Evolutionary conservation across 2,329 filamentous ascomycete genomes (phyloP).

Genomic region (Neopestalotiopsis sp.): DNA sequence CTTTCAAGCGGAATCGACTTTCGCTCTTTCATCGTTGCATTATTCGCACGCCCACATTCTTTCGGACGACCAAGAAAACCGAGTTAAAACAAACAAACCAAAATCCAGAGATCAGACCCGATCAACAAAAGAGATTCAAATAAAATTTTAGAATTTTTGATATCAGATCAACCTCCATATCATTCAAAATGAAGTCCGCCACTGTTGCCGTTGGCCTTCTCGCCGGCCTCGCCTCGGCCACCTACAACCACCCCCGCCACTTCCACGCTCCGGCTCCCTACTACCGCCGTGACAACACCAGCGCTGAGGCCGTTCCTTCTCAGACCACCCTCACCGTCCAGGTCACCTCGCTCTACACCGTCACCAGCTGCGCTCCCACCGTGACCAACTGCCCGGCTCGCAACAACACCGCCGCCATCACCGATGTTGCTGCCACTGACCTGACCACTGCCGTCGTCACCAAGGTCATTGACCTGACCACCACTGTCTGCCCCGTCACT

Average conservation of each 20-base stretch:
- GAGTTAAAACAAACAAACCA: too few species aligned
- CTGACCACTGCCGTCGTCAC: slow-evolving; percentile 36
- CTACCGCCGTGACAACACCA: slow-evolving; percentile 35
- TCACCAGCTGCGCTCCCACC: slow-evolving; percentile 39
- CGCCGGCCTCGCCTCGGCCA: slow-evolving; percentile 37
- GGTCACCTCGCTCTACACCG: slow-evolving; percentile 36
- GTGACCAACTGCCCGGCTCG: slow-evolving; percentile 40
- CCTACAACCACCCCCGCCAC: slow-evolving; percentile 38
- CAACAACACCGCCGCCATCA: slow-evolving; percentile 28
- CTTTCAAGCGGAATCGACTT: slow-evolving; percentile 40
- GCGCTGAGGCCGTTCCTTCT: slow-evolving; percentile 21
- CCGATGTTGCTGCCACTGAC: slow-evolving; percentile 18
- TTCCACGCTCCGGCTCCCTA: slow-evolving; percentile 29
- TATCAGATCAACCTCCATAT: slow-evolving; percentile 11
- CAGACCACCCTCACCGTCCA: slow-evolving; percentile 39
- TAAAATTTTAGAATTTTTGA: slow-evolving; percentile 15
- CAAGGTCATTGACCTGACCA: slow-evolving; percentile 42
- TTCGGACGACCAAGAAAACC: slow-evolving; percentile 29
- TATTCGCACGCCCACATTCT: slow-evolving; percentile 38
- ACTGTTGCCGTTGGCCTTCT: slow-evolving; percentile 39
- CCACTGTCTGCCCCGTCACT: slow-evolving; percentile 43
- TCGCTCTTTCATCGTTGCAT: slow-evolving; percentile 36
- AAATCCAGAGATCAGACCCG: slow-evolving; percentile 33
- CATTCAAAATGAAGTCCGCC: slow-evolving; percentile 40
- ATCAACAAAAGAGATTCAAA: slow-evolving; percentile 22